phyloP scores from a whole-genome alignment of 1,284 basidiomycete species.

The Coniophora puteana region DNA sequence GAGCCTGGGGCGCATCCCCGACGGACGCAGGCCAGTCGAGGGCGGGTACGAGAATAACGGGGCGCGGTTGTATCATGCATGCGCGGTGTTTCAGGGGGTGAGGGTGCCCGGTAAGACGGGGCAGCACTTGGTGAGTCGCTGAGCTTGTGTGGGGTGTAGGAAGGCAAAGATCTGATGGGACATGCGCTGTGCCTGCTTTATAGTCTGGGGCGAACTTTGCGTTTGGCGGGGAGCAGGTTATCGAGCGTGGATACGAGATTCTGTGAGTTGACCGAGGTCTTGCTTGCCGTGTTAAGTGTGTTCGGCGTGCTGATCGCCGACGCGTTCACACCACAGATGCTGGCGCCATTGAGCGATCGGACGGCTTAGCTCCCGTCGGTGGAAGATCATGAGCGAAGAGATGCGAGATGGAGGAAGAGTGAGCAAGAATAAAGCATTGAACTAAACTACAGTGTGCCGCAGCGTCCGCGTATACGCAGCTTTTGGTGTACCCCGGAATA shows the following conservation, averaged over 20 bases:
- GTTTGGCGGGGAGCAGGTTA: conserved; percentile 38
- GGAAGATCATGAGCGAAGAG: no score
- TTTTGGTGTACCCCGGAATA: no score
- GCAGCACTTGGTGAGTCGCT: conserved; percentile 53
- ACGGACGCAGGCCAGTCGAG: conserved; percentile 46
- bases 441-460: no score
- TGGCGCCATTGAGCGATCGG: no score
- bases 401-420: no score
- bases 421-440: no score
- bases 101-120: conserved; percentile 71
- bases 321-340: no score
- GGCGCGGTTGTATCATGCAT: conserved; percentile 50
- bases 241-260: conserved; percentile 51
- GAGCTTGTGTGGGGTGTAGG: not conserved
- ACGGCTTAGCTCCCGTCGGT: no score
- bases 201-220: conserved; percentile 39
- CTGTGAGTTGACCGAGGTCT: conserved; percentile 43
- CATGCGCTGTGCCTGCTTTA: conserved; percentile 25
- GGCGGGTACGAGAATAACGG: conserved; percentile 47
- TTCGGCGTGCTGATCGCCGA: no score
- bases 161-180: no score
- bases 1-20: conserved; percentile 54
- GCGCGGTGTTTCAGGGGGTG: conserved; percentile 43
- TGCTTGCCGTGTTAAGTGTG: no score
- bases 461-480: no score